Evolutionary conservation across 2,329 filamentous ascomycete species (phyloP), one percentile per base, ranked within the genome.

Genomic region (Escovopsis sp.): DNA sequence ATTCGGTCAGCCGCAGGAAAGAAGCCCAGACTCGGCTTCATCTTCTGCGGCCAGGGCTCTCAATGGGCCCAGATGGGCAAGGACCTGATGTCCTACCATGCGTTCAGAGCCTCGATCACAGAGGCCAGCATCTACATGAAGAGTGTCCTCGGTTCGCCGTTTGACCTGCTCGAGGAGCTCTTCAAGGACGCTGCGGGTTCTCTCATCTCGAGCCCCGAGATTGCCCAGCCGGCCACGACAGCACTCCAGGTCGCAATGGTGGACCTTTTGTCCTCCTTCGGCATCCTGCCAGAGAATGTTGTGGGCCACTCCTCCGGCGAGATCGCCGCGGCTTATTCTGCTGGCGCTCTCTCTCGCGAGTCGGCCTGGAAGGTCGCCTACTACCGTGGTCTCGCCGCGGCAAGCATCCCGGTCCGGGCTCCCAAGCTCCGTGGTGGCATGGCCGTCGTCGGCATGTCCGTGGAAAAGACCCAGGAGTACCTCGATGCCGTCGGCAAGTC

Each of bases 271-370:
- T 40, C 42, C 8, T 55, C 57, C 3, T 54, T 62, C 12, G 51
- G 48, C 9, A 49, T 67, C 29, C 39, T 36, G 1, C 60, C 64
- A 2, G 45, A 44, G 6, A 49, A 54, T 14, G 61, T 66, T 4
- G 52, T 68, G 7, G 65, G 66, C 0, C 66, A 70, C 45, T 68
- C 66, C 1, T 68, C 65, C 1, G 66, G 66, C 2, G 66, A 70
- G 41, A 62, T 69, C 29, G 66, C 65, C 1, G 66, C 66, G 7
- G 64, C 66, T 1, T 66, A 62, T 41, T 62, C 65, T 8, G 53
- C 52, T 1, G 60, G 57, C 0, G 54, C 55, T 13, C 52, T 70
- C 15, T 54, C 57, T 2, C 51, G 53, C 15, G 50, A 61, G 38
- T 52, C 53, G 6, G 66, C 65, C 5, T 67, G 63, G 61, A 52